A percentile compares a stretch with the other conserved stretches of the same genome.
phyloP scores from a whole-genome alignment of 106 monocot genomes.

The Apostasia ramifera region DNA sequence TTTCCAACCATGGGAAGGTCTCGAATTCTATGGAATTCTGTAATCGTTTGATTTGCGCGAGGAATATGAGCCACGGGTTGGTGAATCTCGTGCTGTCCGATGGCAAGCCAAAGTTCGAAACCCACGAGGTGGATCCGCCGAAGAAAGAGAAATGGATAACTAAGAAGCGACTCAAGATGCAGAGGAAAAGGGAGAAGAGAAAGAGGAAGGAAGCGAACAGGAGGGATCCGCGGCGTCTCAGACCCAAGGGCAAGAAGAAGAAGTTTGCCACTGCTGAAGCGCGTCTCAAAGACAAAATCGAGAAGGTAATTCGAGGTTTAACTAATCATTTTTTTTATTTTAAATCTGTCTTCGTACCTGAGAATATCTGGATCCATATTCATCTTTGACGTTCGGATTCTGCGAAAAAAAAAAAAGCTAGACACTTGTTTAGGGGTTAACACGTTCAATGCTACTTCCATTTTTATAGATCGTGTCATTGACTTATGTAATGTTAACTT shows the following conservation, averaged over 20 bases:
- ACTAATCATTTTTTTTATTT: neutral
- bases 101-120: conserved; percentile 66
- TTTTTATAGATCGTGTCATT: no score
- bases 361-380: no score
- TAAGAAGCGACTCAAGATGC: conserved; percentile 72
- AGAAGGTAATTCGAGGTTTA: conserved; percentile 39
- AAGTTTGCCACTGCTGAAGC: conserved; percentile 54
- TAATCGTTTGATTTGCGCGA: neutral
- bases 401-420: no score
- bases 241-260: conserved; percentile 55
- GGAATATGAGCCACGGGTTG: conserved; percentile 16
- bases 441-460: no score
- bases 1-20: neutral
- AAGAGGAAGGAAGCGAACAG: conserved; percentile 73
- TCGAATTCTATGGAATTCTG: neutral
- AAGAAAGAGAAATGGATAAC: conserved; percentile 56
- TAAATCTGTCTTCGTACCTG: no score
- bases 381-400: no score
- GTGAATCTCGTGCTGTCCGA: conserved; percentile 52
- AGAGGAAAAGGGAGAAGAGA: conserved; percentile 76
- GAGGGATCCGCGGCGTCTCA: conserved; percentile 53
- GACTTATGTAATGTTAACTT: no score
- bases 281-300: conserved; percentile 65
- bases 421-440: no score
- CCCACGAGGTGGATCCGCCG: conserved; percentile 40